These are phyloP conservation scores for Malus hybrid DNA, from an alignment of 331 rosid genomes.

Conservation along the genomic window DNA sequence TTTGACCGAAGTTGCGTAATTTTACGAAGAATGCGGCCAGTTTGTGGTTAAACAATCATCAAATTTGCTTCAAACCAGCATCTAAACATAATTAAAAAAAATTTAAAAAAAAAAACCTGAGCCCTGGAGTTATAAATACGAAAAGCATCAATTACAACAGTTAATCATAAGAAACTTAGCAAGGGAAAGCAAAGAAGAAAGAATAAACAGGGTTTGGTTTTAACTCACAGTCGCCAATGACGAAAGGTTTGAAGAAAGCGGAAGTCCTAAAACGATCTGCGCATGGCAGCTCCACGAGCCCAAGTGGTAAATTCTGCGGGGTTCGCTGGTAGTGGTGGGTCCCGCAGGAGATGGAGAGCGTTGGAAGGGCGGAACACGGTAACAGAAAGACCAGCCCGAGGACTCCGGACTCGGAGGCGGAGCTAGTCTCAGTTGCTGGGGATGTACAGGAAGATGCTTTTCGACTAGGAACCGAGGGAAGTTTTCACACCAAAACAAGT, in stretches of 20 bases:
- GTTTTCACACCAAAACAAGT: background rate
- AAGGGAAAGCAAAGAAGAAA: background rate
- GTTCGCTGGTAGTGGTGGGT: background rate
- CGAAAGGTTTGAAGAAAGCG: background rate
- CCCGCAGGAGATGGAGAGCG: background rate
- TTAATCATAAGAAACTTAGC: background rate
- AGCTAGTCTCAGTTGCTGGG: background rate
- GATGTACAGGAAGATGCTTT: background rate
- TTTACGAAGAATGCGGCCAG: background rate
- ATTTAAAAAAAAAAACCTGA: background rate
- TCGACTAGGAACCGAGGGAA: background rate
- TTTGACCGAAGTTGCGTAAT: background rate
- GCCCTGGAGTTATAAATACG: background rate
- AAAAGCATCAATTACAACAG: background rate
- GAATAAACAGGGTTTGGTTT: background rate
- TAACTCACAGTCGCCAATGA: background rate
- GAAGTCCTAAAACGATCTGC: background rate
- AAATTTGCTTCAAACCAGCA: background rate
- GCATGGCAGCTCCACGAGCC: background rate
- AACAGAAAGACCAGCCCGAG: background rate
- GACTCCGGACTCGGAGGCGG: background rate
- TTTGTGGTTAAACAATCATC: background rate
- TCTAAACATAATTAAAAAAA: background rate
- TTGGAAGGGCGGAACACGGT: background rate
- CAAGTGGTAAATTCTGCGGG: background rate